These are phyloP conservation scores for Populus ilicifolia DNA, from an alignment of 345 rosid species.

Conservation along the genomic window DNA sequence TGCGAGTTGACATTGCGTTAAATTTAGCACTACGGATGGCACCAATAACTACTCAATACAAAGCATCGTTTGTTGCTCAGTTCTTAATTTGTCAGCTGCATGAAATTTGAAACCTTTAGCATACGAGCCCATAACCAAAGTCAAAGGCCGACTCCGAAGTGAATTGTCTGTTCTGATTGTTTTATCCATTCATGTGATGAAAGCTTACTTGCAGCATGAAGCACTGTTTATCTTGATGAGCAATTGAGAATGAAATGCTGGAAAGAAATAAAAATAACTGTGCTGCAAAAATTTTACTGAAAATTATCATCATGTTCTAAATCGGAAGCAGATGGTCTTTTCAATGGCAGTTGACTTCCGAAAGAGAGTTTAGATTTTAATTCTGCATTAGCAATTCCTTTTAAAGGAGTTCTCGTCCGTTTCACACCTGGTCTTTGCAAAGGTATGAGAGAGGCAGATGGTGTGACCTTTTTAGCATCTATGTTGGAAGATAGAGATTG, in stretches of 20 bases:
- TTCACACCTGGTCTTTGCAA: slow-evolving; percentile 27
- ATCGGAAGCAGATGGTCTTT: slow-evolving; percentile 33
- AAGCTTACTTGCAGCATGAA: background rate
- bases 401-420: slow-evolving; percentile 29
- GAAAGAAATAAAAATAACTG: background rate
- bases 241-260: background rate
- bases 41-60: too few species aligned
- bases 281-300: slow-evolving; percentile 20
- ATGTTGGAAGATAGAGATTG: slow-evolving; percentile 24
- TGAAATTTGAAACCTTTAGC: background rate
- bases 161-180: background rate
- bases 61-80: background rate
- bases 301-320: slow-evolving; percentile 48
- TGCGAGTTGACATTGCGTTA: too few species aligned
- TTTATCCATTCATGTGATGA: background rate
- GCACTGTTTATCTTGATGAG: background rate
- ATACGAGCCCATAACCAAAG: background rate
- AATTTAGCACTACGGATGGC: too few species aligned
- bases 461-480: slow-evolving; percentile 18
- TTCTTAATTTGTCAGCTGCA: background rate
- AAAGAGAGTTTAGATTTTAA: slow-evolving; percentile 15
- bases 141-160: background rate
- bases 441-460: slow-evolving; percentile 27
- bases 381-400: slow-evolving; percentile 14
- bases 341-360: slow-evolving; percentile 37